A percentile compares a stretch with the other conserved stretches of the same genome.
Evolutionary conservation across 371 early-diverging fungal species (phyloP).

Genomic region (Circinella umbellata): DNA sequence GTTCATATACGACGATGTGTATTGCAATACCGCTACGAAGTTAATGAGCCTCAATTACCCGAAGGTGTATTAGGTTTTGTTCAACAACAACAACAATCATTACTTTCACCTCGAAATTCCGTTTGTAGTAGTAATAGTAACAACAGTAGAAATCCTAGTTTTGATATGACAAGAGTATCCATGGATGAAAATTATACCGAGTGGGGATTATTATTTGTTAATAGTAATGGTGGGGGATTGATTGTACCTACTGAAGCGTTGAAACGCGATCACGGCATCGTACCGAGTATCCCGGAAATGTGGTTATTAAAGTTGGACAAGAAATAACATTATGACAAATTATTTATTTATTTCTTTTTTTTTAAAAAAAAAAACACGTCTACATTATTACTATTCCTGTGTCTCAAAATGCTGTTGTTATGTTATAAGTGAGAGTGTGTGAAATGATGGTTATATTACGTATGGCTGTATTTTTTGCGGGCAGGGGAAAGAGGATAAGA

Average conservation of each 20-base stretch:
- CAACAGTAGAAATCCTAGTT: not conserved
- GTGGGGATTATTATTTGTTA: not conserved
- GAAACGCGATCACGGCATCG: not conserved
- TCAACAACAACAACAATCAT: not conserved
- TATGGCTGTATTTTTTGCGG: too few species aligned
- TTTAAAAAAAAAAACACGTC: too few species aligned
- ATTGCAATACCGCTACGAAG: slow-evolving; percentile 85
- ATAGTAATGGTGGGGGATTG: not conserved
- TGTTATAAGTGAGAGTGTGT: too few species aligned
- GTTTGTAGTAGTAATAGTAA: not conserved
- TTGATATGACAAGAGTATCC: not conserved
- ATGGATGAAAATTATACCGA: not conserved
- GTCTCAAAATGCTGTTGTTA: too few species aligned
- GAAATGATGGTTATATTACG: too few species aligned
- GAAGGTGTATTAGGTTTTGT: not conserved
- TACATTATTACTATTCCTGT: too few species aligned
- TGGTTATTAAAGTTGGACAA: slow-evolving; percentile 3
- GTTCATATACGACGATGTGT: slow-evolving; percentile 74
- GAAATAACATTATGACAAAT: not conserved
- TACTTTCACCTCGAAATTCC: not conserved
- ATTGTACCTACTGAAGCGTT: not conserved
- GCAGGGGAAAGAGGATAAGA: too few species aligned
- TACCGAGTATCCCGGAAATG: slow-evolving; percentile 2
- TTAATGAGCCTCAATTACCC: slow-evolving; percentile 74
- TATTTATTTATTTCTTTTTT: too few species aligned